These are phyloP conservation scores for Trichaptum fuscoviolaceum DNA, from an alignment of 768 basidiomycete genomes.

Conservation along the genomic window DNA sequence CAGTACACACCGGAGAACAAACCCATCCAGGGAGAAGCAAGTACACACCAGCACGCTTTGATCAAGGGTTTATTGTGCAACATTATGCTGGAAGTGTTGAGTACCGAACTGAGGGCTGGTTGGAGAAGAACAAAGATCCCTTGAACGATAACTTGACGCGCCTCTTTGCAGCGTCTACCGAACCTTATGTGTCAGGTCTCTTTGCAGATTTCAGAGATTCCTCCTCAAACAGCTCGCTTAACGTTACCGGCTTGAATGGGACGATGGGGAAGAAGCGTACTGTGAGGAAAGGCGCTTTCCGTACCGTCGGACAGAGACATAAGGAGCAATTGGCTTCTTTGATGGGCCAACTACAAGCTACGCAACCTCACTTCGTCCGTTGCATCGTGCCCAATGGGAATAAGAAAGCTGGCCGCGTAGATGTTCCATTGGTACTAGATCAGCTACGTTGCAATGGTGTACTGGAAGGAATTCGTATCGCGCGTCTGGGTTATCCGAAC, in stretches of 20 bases:
- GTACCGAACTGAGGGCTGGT: constrained; percentile 92
- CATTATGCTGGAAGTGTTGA: constrained; percentile 98
- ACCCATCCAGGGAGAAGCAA: constrained; percentile 75
- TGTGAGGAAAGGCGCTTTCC: constrained; percentile 93
- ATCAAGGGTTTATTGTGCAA: constrained; percentile 90
- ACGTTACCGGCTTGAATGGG: constrained; percentile 18
- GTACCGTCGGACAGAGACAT: constrained; percentile 92
- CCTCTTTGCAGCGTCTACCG: constrained; percentile 76
- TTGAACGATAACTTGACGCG: constrained; percentile 93
- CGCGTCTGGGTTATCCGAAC: constrained; percentile 95
- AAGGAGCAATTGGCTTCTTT: constrained; percentile 91
- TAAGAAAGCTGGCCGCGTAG: constrained; percentile 89
- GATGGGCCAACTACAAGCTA: constrained; percentile 86
- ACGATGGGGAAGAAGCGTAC: constrained; percentile 58
- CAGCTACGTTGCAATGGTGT: constrained; percentile 99
- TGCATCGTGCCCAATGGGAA: constrained; percentile 94
- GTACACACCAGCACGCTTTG: constrained; percentile 82
- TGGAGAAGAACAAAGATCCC: constrained; percentile 99
- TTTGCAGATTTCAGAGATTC: constrained; percentile 77
- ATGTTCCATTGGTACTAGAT: constrained; percentile 92
- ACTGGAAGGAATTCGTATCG: constrained; percentile 96
- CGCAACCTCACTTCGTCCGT: constrained; percentile 96
- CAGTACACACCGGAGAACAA: constrained; percentile 28
- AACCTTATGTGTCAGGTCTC: constrained; percentile 74
- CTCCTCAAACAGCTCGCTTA: neutral